Evolutionary conservation across 2,329 filamentous ascomycete species (phyloP).

Genomic region (Dactylella cylindrospora): DNA sequence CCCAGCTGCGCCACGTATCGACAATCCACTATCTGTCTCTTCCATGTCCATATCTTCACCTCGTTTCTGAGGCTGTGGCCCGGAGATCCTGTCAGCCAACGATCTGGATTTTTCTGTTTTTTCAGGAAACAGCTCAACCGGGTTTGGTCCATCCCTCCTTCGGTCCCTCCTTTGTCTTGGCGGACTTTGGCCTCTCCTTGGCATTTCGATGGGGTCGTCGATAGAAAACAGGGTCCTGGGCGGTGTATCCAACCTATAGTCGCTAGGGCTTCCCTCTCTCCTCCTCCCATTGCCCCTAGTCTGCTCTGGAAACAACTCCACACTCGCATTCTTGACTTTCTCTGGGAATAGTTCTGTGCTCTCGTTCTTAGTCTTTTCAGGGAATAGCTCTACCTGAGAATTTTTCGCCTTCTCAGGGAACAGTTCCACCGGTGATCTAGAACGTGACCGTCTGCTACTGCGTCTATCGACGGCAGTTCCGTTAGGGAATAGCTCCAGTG

Average conservation of each 20-base stretch:
- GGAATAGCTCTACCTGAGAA: conserved; percentile 27
- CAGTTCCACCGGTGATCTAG: conserved; percentile 45
- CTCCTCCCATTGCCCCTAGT: neutral
- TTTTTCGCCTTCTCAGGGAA: conserved; percentile 44
- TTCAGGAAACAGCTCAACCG: conserved; percentile 45
- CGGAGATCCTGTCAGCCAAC: conserved; percentile 24
- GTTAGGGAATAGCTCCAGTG: conserved; percentile 30
- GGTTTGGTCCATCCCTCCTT: conserved; percentile 10
- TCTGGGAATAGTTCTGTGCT: conserved; percentile 30
- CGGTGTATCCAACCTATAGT: conserved; percentile 8
- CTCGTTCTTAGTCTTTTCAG: conserved; percentile 15
- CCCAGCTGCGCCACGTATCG: conserved; percentile 35
- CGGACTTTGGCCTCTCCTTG: conserved; percentile 35
- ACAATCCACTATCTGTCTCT: conserved; percentile 13
- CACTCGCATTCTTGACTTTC: conserved; percentile 26
- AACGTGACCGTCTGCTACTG: conserved; percentile 25
- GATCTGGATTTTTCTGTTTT: conserved; percentile 16
- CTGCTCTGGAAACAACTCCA: conserved; percentile 44
- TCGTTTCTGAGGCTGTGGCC: conserved; percentile 2
- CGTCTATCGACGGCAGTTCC: conserved; percentile 17
- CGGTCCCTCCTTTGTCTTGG: conserved; percentile 25
- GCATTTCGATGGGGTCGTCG: conserved; percentile 29
- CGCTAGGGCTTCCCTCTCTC: conserved; percentile 16
- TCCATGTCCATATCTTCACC: conserved; percentile 28
- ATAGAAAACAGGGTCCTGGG: conserved; percentile 35